Conservation (phyloP, 306 rosid species). For the Fragaria iinumae region DNA sequence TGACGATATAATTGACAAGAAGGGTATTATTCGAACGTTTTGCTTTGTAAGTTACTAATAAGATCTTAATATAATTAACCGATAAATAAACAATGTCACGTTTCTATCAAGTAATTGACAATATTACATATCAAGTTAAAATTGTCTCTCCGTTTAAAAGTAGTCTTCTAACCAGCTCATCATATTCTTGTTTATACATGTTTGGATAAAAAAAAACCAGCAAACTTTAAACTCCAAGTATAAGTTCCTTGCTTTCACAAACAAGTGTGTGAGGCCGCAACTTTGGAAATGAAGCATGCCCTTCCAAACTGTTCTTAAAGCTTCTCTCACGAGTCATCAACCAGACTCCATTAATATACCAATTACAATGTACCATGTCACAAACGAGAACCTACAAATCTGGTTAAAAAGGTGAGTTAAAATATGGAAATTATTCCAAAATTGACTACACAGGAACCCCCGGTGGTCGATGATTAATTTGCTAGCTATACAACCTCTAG, state of each 20-base stretch:
- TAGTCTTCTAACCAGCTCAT: background rate
- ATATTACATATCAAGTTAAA: background rate
- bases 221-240: background rate
- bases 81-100: background rate
- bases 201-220: background rate
- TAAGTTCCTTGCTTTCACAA: slow-evolving; percentile 24
- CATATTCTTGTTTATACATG: background rate
- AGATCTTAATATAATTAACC: background rate
- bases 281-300: background rate
- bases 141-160: background rate
- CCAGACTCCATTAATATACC: slow-evolving; percentile 2
- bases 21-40: too few relatives aligned
- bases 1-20: background rate
- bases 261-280: background rate
- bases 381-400: slow-evolving; percentile 12
- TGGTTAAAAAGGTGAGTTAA: slow-evolving; percentile 8
- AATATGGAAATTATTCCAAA: slow-evolving; percentile 17
- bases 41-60: too few relatives aligned
- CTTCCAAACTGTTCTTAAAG: background rate
- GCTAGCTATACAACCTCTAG: background rate
- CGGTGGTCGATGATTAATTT: background rate
- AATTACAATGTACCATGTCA: slow-evolving; percentile 12
- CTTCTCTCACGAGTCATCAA: background rate
- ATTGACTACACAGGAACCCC: background rate
- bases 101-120: background rate